phyloP scores from a whole-genome alignment of 2,329 filamentous ascomycete genomes.

The Aspergillus awamori region DNA sequence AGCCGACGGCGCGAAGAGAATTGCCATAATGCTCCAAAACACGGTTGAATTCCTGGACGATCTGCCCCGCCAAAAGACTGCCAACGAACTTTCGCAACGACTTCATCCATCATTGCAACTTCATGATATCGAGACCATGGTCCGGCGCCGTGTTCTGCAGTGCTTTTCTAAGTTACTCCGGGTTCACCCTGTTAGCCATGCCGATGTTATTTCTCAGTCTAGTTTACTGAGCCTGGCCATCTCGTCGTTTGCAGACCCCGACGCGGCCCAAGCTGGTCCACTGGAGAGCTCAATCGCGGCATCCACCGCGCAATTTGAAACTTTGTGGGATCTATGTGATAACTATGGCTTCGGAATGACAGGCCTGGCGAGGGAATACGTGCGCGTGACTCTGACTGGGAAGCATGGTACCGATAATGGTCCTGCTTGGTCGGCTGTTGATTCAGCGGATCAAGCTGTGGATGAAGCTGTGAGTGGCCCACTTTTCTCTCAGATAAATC shows the following conservation, averaged over 20 bases:
- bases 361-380: constrained; percentile 77
- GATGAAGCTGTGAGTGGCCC: constrained; percentile 45
- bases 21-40: constrained; percentile 93
- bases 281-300: constrained; percentile 89
- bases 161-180: constrained; percentile 92
- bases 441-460: constrained; percentile 42
- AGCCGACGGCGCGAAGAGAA: constrained; percentile 87
- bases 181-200: constrained; percentile 79
- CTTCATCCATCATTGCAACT: constrained; percentile 84
- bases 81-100: constrained; percentile 82
- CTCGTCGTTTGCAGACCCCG: constrained; percentile 89
- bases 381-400: constrained; percentile 69
- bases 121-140: constrained; percentile 89
- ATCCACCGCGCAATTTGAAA: constrained; percentile 86
- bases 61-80: constrained; percentile 78
- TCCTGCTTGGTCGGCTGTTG: constrained; percentile 42
- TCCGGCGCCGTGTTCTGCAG: constrained; percentile 87
- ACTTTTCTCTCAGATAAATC: not conserved
- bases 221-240: constrained; percentile 89
- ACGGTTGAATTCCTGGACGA: constrained; percentile 87
- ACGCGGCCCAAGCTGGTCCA: constrained; percentile 69
- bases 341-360: constrained; percentile 95
- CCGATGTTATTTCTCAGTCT: constrained; percentile 84
- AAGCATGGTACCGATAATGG: constrained; percentile 66
- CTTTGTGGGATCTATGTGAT: constrained; percentile 91